Base-by-base conservation (phyloP, 306 rosid species). In the Datisca glomerata region DNA sequence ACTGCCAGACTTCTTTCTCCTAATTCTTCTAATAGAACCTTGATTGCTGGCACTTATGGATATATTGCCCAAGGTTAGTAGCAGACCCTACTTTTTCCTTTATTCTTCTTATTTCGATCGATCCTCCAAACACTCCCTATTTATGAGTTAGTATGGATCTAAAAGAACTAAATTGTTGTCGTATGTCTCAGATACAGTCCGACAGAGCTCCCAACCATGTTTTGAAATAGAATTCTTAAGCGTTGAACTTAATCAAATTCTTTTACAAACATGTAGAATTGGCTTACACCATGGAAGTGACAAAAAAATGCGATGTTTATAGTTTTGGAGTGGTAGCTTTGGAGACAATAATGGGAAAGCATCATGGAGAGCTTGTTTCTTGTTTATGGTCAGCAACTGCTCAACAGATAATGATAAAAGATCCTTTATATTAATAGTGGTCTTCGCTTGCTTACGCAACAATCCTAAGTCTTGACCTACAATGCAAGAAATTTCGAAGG, bases 311-410 rank as follows among this genome's bases (percentile, higher is more conserved):
- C 46, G 67, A 61, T 25, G 61, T 54, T 0, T 62, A 43, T 41
- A 22, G 68, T 12, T 62, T 62, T 27, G 68, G 68, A 34, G 68
- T 62, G 46, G 68, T 62, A 33, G 51, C 48, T 5, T 53, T 62
- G 41, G 68, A 62, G 31, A 47, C 47, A 39, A 23, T 62, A 38
- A 62, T 54, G 57, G 68, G 68, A 12, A 53, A 41, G 17, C 61
- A 54, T 42, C 68, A 61, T 3, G 29, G 21, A 25, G 61, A 62
- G 24, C 18, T 62, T 0, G 11, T 54, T 7, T 28, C 47, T 23
- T 41, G 18, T 25, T 8, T 62, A 21, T 29, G 33, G 7, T 44
- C 67, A 12, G 3, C 45, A 27, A 5, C 55, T 8, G 12, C 1
- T 3, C 21, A 37, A 7, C 17, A 44, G 2, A 45, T 44, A 4